These are phyloP conservation scores for Paxillus involutus DNA, from an alignment of 768 basidiomycete genomes.

Conservation along the genomic window DNA sequence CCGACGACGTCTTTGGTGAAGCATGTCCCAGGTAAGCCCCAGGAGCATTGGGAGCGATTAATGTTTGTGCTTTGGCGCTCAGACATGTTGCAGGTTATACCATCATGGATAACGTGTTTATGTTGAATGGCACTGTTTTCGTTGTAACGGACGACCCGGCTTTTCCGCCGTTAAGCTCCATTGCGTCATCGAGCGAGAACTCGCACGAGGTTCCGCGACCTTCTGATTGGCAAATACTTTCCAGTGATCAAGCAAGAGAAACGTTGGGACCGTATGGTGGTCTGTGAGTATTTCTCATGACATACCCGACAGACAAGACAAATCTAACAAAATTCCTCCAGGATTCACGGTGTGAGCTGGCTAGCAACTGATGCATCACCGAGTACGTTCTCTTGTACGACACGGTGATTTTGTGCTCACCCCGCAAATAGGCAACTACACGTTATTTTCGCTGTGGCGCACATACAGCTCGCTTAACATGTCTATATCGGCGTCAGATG, in stretches of 20 bases:
- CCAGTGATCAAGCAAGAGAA: constrained; percentile 46
- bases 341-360: constrained; percentile 71
- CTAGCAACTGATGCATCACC: constrained; percentile 54
- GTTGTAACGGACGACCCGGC: constrained; percentile 67
- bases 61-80: background rate
- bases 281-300: constrained; percentile 39
- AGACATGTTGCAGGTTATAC: constrained; percentile 62
- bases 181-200: constrained; percentile 41
- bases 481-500: constrained; percentile 41
- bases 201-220: constrained; percentile 40
- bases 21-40: constrained; percentile 61
- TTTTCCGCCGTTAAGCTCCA: constrained; percentile 56
- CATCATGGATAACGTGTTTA: constrained; percentile 77
- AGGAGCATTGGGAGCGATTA: background rate
- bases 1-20: constrained; percentile 57
- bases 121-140: constrained; percentile 71
- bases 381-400: constrained; percentile 36
- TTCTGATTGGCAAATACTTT: constrained; percentile 62
- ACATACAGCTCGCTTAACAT: constrained; percentile 66
- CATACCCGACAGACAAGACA: background rate
- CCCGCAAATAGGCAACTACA: constrained; percentile 52
- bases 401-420: constrained; percentile 1
- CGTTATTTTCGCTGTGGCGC: constrained; percentile 76
- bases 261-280: constrained; percentile 54
- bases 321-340: constrained; percentile 20